Conservation (phyloP, 192 early-diverging fungal species). For the Linnemannia zychae region DNA sequence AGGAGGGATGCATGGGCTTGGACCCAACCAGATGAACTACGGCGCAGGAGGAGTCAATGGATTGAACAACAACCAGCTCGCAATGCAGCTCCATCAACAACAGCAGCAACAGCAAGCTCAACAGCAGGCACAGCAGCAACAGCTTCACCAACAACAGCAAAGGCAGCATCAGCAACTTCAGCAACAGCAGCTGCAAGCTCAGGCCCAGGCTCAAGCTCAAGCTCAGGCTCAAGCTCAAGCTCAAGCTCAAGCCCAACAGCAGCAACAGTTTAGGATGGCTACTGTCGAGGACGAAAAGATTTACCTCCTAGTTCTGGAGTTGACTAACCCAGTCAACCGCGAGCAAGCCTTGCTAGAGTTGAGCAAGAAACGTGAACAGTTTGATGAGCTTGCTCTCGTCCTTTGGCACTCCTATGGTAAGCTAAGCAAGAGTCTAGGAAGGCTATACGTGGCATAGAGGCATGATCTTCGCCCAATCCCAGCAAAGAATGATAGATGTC, state of each 20-base stretch:
- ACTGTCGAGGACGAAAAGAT: slow-evolving; percentile 85
- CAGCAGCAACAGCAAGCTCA: slow-evolving; percentile 51
- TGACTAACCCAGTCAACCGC: slow-evolving; percentile 81
- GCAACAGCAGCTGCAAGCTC: slow-evolving; percentile 27
- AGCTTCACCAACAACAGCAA: slow-evolving; percentile 38
- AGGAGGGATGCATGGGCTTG: slow-evolving; percentile 12
- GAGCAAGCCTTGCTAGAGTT: slow-evolving; percentile 95
- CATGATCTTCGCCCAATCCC: neutral
- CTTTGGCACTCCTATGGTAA: slow-evolving; percentile 97
- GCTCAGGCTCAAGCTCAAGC: slow-evolving; percentile 33
- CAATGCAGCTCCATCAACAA: slow-evolving; percentile 40
- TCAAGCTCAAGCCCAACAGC: slow-evolving; percentile 42
- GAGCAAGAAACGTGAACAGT: slow-evolving; percentile 94
- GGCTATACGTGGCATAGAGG: neutral
- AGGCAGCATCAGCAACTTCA: slow-evolving; percentile 22
- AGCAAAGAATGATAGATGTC: neutral
- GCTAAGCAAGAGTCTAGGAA: neutral
- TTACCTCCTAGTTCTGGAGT: slow-evolving; percentile 87
- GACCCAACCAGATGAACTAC: slow-evolving; percentile 27
- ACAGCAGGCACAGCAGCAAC: slow-evolving; percentile 26
- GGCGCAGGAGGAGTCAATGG: slow-evolving; percentile 16
- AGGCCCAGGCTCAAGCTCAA: slow-evolving; percentile 34
- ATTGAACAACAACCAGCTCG: slow-evolving; percentile 29
- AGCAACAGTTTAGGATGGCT: slow-evolving; percentile 55
- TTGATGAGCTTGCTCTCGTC: slow-evolving; percentile 95